Evolutionary conservation across 2,329 filamentous ascomycete species (phyloP).

Genomic region (Alternaria alternata): DNA sequence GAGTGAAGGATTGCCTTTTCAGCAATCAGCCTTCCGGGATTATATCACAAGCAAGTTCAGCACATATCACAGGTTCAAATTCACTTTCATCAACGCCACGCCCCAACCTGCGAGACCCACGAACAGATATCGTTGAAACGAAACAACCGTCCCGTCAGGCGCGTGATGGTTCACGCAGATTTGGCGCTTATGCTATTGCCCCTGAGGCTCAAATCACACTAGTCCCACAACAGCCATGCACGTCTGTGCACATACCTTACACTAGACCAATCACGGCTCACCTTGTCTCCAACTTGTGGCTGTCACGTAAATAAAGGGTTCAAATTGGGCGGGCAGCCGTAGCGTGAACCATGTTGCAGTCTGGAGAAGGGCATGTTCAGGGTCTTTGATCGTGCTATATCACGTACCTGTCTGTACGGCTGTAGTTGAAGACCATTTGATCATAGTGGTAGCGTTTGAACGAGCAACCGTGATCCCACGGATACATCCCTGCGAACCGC

Average conservation of each 20-base stretch:
- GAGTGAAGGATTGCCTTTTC: background rate
- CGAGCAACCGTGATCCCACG: slow-evolving; percentile 13
- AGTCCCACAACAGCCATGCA: slow-evolving; percentile 33
- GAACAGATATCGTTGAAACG: slow-evolving; percentile 30
- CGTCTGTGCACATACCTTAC: slow-evolving; percentile 17
- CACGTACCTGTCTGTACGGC: background rate
- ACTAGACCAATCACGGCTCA: slow-evolving; percentile 27
- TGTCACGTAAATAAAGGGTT: slow-evolving; percentile 23
- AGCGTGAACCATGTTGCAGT: slow-evolving; percentile 19
- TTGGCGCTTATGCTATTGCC: slow-evolving; percentile 36
- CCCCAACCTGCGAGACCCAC: slow-evolving; percentile 28
- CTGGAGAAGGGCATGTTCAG: slow-evolving; percentile 17
- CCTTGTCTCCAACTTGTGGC: slow-evolving; percentile 20
- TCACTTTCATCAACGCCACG: slow-evolving; percentile 22
- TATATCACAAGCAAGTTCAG: slow-evolving; percentile 23
- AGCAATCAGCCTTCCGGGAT: slow-evolving; percentile 5
- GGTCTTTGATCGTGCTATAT: background rate
- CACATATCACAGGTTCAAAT: slow-evolving; percentile 14
- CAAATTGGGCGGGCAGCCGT: slow-evolving; percentile 17
- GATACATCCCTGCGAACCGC: slow-evolving; percentile 5
- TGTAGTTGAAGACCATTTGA: background rate
- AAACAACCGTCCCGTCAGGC: slow-evolving; percentile 34
- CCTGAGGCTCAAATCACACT: slow-evolving; percentile 35
- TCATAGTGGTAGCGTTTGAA: slow-evolving; percentile 2
- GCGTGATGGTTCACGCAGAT: slow-evolving; percentile 31